A percentile compares a stretch with the other conserved stretches of the same genome.
phyloP scores from a whole-genome alignment of 257 asterid genomes.

The Nicotiana obtusifolia region DNA sequence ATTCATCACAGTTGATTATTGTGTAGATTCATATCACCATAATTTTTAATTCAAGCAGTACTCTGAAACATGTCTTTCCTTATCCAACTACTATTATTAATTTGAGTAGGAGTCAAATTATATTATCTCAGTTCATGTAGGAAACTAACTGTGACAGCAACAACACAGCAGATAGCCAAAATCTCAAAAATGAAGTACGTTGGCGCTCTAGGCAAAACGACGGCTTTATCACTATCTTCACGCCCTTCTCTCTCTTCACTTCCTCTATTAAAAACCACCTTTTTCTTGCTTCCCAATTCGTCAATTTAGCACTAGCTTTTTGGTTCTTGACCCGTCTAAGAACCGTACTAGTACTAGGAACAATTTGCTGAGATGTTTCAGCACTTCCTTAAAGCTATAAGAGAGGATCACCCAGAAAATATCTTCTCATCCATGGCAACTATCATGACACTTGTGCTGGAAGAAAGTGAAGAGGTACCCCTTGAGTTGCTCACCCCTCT shows the following conservation, averaged over 20 bases:
- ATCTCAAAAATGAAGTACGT: conserved; percentile 1
- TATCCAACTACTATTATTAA: too few species aligned
- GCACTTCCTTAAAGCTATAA: conserved; percentile 39
- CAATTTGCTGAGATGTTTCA: conserved; percentile 19
- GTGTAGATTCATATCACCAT: too few species aligned
- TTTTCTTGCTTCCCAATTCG: conserved; percentile 6
- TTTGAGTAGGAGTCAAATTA: too few species aligned
- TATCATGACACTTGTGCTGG: conserved; percentile 82
- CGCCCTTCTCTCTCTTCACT: conserved; percentile 29
- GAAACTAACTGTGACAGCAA: too few species aligned
- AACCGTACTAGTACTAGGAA: neutral
- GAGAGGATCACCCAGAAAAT: conserved; percentile 54
- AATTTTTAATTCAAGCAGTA: too few species aligned
- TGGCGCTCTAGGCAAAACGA: conserved; percentile 10
- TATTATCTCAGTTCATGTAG: too few species aligned
- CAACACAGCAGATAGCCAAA: too few species aligned
- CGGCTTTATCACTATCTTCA: conserved; percentile 39
- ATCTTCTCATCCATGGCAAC: conserved; percentile 83
- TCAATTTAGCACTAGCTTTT: conserved; percentile 6
- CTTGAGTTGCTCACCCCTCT: conserved; percentile 59
- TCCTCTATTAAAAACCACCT: conserved; percentile 16
- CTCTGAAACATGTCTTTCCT: too few species aligned
- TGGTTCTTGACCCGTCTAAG: conserved; percentile 14
- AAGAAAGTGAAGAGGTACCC: conserved; percentile 90
- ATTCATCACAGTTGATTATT: too few species aligned